These are phyloP conservation scores for Wallacemonas sp. DNA, from an alignment of 208 protist species.

Conservation along the genomic window DNA sequence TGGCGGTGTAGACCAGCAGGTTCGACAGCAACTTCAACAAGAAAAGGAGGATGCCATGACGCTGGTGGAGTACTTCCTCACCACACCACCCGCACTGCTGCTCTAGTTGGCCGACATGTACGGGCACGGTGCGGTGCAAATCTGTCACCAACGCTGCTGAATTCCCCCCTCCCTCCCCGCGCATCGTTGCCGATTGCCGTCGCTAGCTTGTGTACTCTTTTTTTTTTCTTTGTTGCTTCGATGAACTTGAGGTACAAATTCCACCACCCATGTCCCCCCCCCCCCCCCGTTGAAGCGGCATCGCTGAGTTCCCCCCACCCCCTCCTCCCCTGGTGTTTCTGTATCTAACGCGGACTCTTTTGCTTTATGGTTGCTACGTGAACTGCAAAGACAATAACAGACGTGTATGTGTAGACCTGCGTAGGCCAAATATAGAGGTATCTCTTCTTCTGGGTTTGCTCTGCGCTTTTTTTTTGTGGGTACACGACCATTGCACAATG, in stretches of 20 bases:
- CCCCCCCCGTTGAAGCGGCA: too few relatives aligned
- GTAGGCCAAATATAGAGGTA: too few relatives aligned
- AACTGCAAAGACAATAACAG: neutral
- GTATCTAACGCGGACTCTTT: neutral
- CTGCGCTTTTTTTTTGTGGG: too few relatives aligned
- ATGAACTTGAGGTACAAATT: too few relatives aligned
- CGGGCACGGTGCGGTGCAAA: too few relatives aligned
- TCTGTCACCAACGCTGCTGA: too few relatives aligned
- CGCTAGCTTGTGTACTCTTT: neutral
- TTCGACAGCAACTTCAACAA: constrained; percentile 67
- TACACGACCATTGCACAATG: too few relatives aligned
- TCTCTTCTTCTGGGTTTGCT: too few relatives aligned
- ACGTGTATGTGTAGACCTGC: too few relatives aligned
- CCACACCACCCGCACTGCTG: constrained; percentile 50
- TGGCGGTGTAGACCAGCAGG: constrained; percentile 51
- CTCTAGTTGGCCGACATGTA: constrained; percentile 9
- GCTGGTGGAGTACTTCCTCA: constrained; percentile 78
- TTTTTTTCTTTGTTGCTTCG: neutral
- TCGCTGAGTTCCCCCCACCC: neutral
- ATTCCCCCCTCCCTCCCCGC: too few relatives aligned
- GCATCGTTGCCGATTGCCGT: neutral
- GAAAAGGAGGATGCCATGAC: constrained; percentile 67
- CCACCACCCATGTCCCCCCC: too few relatives aligned
- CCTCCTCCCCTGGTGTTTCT: neutral
- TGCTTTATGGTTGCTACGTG: neutral